These are phyloP conservation scores for Nitzschia putrida DNA, from an alignment of 108 stramenopile genomes.

Conservation along the genomic window DNA sequence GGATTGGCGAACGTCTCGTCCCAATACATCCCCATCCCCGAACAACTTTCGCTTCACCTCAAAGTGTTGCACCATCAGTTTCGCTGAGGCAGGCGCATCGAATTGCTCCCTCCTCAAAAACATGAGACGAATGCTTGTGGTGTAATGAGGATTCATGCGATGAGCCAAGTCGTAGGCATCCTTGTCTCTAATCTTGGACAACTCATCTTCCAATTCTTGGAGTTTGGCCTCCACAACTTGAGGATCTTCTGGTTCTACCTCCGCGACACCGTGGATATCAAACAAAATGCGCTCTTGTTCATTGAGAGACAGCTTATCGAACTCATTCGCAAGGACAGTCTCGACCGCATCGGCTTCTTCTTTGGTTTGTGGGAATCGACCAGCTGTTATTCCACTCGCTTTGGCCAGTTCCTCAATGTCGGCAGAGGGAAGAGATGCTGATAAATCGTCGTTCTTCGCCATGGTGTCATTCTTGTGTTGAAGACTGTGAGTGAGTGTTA, in stretches of 20 bases:
- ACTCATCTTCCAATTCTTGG: not conserved
- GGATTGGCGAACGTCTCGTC: slow-evolving; percentile 15
- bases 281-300: slow-evolving; percentile 18
- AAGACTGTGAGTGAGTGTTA: too few relatives aligned
- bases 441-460: too few relatives aligned
- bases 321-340: slow-evolving; percentile 5
- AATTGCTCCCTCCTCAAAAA: slow-evolving; percentile 46
- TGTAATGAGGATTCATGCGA: slow-evolving; percentile 20
- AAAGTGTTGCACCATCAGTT: slow-evolving; percentile 29
- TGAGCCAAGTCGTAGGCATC: slow-evolving; percentile 16
- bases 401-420: not conserved
- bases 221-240: slow-evolving; percentile 7
- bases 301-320: slow-evolving; percentile 10
- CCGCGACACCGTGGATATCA: slow-evolving; percentile 34
- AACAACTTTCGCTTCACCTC: slow-evolving; percentile 30
- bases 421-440: too few relatives aligned
- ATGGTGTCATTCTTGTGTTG: too few relatives aligned
- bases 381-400: not conserved
- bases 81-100: slow-evolving; percentile 27
- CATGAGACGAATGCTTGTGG: slow-evolving; percentile 38
- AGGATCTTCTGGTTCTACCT: slow-evolving; percentile 6
- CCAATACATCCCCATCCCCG: slow-evolving; percentile 32
- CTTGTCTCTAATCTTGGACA: slow-evolving; percentile 2
- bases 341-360: slow-evolving; percentile 10
- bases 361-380: slow-evolving; percentile 9